phyloP scores from a whole-genome alignment of 805 yeast genomes.

The Alloascoidea africana region DNA sequence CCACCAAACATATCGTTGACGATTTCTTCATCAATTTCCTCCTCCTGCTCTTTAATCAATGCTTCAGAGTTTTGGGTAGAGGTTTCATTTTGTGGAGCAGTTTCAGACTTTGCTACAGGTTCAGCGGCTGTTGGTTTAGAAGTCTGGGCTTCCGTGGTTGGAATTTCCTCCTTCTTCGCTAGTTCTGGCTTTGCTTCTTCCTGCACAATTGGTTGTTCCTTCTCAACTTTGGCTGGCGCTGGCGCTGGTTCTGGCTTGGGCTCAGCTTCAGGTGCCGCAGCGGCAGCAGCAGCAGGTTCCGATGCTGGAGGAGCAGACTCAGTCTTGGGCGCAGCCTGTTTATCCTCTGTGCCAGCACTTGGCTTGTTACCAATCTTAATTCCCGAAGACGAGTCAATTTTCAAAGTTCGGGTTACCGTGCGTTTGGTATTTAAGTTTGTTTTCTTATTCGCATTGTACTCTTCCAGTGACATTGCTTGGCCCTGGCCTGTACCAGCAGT shows the following conservation, averaged over 20 bases:
- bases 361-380: slow-evolving; percentile 40
- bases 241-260: no score
- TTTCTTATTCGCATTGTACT: slow-evolving; percentile 30
- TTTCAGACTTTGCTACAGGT: slow-evolving; percentile 7
- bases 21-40: slow-evolving; percentile 70
- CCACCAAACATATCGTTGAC: slow-evolving; percentile 92
- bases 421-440: slow-evolving; percentile 4
- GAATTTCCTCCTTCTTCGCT: slow-evolving; percentile 10
- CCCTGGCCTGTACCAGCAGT: slow-evolving; percentile 10
- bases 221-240: no score
- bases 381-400: slow-evolving; percentile 49
- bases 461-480: slow-evolving; percentile 66
- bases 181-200: slow-evolving; percentile 10
- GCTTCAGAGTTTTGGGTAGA: slow-evolving; percentile 42
- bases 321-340: slow-evolving; percentile 15
- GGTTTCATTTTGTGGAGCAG: slow-evolving; percentile 10
- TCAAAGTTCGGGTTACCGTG: slow-evolving; percentile 26
- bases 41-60: slow-evolving; percentile 56
- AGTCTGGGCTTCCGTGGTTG: slow-evolving; percentile 8
- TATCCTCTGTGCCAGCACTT: slow-evolving; percentile 11
- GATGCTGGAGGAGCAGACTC: slow-evolving; percentile 10
- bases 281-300: slow-evolving; percentile 10
- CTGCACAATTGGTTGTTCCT: no score
- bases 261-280: slow-evolving; percentile 10
- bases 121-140: no score